Percentiles rank a stretch among this genome's conserved stretches.
Evolutionary conservation across 495 filamentous ascomycete genomes (phyloP).

Genomic region (Zalerion maritima): DNA sequence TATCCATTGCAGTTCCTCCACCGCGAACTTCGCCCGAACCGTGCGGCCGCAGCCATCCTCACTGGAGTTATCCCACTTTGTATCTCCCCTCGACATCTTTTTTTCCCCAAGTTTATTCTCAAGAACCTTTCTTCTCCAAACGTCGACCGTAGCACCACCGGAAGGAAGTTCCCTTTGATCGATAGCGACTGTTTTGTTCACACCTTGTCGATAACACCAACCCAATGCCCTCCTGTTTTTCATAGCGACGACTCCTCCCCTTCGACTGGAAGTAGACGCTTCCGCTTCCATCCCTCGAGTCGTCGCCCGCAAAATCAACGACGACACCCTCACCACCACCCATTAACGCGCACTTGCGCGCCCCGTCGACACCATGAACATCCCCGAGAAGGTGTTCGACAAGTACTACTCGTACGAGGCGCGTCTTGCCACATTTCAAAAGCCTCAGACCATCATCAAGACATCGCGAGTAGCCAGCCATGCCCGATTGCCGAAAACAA

Average conservation of each 20-base stretch:
- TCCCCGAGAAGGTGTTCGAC: conserved; percentile 21
- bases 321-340: neutral
- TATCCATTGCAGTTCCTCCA: conserved; percentile 1
- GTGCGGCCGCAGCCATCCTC: neutral
- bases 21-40: neutral
- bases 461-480: conserved; percentile 40
- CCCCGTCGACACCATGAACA: conserved; percentile 6
- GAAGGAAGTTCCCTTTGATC: too few species aligned
- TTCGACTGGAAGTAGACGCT: neutral
- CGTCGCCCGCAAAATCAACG: neutral
- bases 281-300: conserved; percentile 8
- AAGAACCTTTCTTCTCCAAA: too few species aligned
- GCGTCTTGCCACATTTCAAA: conserved; percentile 63
- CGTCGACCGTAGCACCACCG: too few species aligned
- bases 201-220: conserved; percentile 3
- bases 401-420: conserved; percentile 46
- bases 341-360: neutral
- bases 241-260: conserved; percentile 1
- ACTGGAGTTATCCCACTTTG: conserved; percentile 1
- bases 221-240: neutral
- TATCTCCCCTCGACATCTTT: neutral
- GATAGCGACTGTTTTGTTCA: too few species aligned
- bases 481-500: conserved; percentile 35
- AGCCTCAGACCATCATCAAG: conserved; percentile 19
- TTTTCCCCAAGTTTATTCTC: conserved; percentile 5